Percentiles rank a stretch among this genome's conserved stretches.
Conservation (phyloP, 129 eudicot species). For the Helichrysum umbraculigerum region DNA sequence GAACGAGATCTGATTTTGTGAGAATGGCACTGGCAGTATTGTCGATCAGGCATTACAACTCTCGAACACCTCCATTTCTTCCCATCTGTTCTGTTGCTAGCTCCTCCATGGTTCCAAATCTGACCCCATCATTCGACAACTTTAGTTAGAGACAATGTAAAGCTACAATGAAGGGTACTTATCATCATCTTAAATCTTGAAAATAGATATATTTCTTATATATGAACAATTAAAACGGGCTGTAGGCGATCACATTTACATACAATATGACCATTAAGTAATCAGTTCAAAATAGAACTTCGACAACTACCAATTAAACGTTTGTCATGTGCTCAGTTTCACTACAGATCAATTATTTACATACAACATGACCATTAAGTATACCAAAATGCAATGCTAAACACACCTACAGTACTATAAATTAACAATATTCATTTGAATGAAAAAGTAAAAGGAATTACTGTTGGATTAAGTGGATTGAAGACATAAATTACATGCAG, state of each 20-base stretch:
- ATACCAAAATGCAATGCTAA: too few species aligned
- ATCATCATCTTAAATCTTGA: background rate
- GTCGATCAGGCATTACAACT: slow-evolving; percentile 63
- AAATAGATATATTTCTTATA: too few species aligned
- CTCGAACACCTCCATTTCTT: slow-evolving; percentile 78
- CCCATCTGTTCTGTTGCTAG: slow-evolving; percentile 73
- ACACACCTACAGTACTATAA: too few species aligned
- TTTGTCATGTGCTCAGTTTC: background rate
- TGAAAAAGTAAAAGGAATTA: too few species aligned
- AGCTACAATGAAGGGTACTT: background rate
- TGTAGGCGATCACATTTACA: background rate
- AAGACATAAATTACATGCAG: too few species aligned
- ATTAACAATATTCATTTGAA: too few species aligned
- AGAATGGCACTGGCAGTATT: slow-evolving; percentile 68
- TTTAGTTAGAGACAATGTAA: background rate
- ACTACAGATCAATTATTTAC: too few species aligned
- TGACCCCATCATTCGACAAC: slow-evolving; percentile 27
- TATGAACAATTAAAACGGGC: background rate
- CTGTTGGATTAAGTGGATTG: too few species aligned
- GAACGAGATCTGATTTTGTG: slow-evolving; percentile 68
- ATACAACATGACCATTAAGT: too few species aligned
- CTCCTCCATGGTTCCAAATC: slow-evolving; percentile 82
- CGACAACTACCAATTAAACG: background rate
- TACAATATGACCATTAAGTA: too few species aligned
- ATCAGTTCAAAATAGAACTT: too few species aligned